Base-by-base conservation (phyloP, 1,284 basidiomycete species). In the Paramarasmius palmivorus region DNA sequence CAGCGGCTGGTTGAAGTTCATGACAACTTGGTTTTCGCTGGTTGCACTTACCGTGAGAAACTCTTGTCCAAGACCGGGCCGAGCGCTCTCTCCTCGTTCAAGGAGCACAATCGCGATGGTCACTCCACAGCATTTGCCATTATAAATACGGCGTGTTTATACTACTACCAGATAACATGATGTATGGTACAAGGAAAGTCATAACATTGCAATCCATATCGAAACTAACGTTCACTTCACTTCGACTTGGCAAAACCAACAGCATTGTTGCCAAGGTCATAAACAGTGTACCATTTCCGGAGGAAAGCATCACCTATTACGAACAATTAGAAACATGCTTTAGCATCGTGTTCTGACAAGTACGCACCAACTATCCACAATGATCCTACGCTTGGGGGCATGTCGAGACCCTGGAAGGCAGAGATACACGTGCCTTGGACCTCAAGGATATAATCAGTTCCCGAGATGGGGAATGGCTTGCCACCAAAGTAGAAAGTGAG, bases 351-450 rank as follows among this genome's bases (percentile, higher is more conserved):
- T 9, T 12, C 6, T 20, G 37, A 47, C 40, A 19, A 6, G n/a
- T 23, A 76, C 82, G 68, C 74, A 87, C 95, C 95, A 62, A 98
- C 79, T 66, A 99, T 97, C 93, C 95, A 98, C 59, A 99, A 78
- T 36, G 87, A 78, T 53, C 92, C 91, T 61, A 90, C 85, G 8
- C 94, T 93, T 38, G 95, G 70, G 62, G 94, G 92, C 70, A 98
- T 90, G 70, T 98, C 95, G 73, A 98, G 74, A 37, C 92, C 93
- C 52, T 87, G 93, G 81, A 99, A 99, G 17, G 95, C 78, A 25
- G 93, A 97, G 61, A 99, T 91, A 70, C 97, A 99, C 34, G 92
- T 93, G 39, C 93, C 94, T 70, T 90, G 86, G 7, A 92, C 83
- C 63, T 92, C 80, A 60, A 98, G 81, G 61, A 97, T 81, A 73